Base-by-base conservation (phyloP, 164 flowering plant genomes). In the Dillenia suffruticosa region DNA sequence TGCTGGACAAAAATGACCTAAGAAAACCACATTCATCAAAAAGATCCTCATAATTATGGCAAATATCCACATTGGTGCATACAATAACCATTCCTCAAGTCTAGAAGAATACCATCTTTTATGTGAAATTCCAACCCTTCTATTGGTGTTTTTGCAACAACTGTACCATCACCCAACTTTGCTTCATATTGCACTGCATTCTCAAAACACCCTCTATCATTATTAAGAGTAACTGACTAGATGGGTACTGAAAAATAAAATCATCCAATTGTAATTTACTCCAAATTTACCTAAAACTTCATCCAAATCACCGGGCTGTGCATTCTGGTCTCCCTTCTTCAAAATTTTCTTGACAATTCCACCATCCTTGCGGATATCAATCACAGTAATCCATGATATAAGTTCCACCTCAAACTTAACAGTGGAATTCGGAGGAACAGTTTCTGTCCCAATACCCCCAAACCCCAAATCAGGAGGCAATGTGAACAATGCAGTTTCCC, bases 1-100 rank as follows among this genome's bases (percentile, higher is more conserved):
- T 57, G 82, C 89, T 9, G 79, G 77, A 76, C 82, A 82, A 61
- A 88, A 74, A 74, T 83, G 84, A 67, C 88, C 92, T 88, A 70
- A 17, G 69, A 48, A 11, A 64, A 63, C 49, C 26, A 72, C 13
- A 55, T 46, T 16, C 17, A 44, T 58, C 11, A 32, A 10, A 64
- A 26, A 55, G 12, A 46, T 47, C 46, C 57, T 22, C 51, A 49
- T 55, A 5, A 52, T 15, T 15, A 26, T 32, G 6, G 6, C 40
- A 32, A 32, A 32, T 32, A 32, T 32, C 40, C 40, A 32, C 7
- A 6, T 32, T 32, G 40, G 40, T 32, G 40, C 40, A 32, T 32
- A 32, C 7, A 32, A 32, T 32, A 32, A 32, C 40, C 6, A 32
- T 32, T 32, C 40, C 40, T 32, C 40, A 32, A 26, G 32, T 26